Evolutionary conservation across 345 rosid genomes (phyloP).

Genomic region (Brassica nigra): DNA sequence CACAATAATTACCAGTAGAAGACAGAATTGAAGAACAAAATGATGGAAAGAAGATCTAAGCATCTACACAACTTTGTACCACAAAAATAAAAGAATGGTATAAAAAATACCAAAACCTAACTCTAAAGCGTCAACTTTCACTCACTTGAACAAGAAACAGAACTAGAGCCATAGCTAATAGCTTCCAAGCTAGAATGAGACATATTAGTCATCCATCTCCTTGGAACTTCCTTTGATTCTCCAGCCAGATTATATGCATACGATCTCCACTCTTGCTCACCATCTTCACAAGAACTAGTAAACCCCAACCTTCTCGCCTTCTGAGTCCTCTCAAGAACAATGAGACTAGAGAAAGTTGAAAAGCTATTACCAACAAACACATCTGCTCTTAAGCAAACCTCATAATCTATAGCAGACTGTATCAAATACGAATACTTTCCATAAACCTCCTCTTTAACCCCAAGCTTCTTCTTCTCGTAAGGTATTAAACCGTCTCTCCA

Average conservation of each 20-base stretch:
- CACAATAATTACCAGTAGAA: not conserved
- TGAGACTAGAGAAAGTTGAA: constrained; percentile 92
- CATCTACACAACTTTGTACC: not conserved
- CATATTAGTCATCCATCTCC: constrained; percentile 89
- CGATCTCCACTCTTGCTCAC: constrained; percentile 70
- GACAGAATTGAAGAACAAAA: not conserved
- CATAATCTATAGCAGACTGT: constrained; percentile 91
- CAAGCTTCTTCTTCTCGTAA: constrained; percentile 78
- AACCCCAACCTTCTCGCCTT: constrained; percentile 64
- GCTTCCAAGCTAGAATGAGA: constrained; percentile 72
- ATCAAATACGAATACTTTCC: constrained; percentile 76
- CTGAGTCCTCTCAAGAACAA: constrained; percentile 87
- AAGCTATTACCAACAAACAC: constrained; percentile 88
- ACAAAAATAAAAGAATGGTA: not conserved
- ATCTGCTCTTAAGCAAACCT: constrained; percentile 85
- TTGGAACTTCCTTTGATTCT: constrained; percentile 56
- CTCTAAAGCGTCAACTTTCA: not conserved
- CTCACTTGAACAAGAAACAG: constrained; percentile 64
- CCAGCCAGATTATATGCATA: constrained; percentile 83
- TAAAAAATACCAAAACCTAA: not conserved
- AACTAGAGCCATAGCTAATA: constrained; percentile 78
- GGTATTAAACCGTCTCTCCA: constrained; percentile 82
- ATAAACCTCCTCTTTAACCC: constrained; percentile 64
- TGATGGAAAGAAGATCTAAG: not conserved
- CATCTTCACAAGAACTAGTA: constrained; percentile 49